These are phyloP conservation scores for Leonotis leonurus DNA, from an alignment of 257 asterid genomes.

Conservation along the genomic window DNA sequence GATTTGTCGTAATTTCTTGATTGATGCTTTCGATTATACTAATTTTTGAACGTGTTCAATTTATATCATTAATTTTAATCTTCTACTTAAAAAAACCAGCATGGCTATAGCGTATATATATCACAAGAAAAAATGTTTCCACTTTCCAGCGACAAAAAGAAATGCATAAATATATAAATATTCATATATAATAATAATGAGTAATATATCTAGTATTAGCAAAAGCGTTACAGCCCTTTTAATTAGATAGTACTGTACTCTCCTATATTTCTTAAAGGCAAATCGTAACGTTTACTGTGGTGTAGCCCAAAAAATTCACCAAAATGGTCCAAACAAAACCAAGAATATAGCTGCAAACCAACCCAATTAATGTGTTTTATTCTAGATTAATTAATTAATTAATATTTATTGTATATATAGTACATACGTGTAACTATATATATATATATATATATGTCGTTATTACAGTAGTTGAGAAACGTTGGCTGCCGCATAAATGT, in stretches of 20 bases:
- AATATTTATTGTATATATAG: neutral
- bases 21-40: neutral
- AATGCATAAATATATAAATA: too few relatives aligned
- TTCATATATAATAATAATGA: too few relatives aligned
- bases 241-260: neutral
- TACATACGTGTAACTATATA: neutral
- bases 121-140: too few relatives aligned
- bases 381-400: neutral
- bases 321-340: constrained; percentile 24
- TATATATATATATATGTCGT: neutral
- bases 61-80: too few relatives aligned
- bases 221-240: neutral
- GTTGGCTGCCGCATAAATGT: constrained; percentile 28
- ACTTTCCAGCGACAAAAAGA: too few relatives aligned
- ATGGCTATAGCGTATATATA: too few relatives aligned
- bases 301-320: neutral
- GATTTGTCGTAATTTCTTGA: too few relatives aligned
- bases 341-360: constrained; percentile 11
- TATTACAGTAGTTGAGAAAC: constrained; percentile 29
- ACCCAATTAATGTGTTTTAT: neutral
- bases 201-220: neutral
- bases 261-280: neutral
- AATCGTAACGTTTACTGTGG: constrained; percentile 13
- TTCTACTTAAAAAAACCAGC: too few relatives aligned
- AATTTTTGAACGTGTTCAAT: too few relatives aligned